These are phyloP conservation scores for Aphanomyces astaci DNA, from an alignment of 352 stramenopile genomes.

Conservation along the genomic window DNA sequence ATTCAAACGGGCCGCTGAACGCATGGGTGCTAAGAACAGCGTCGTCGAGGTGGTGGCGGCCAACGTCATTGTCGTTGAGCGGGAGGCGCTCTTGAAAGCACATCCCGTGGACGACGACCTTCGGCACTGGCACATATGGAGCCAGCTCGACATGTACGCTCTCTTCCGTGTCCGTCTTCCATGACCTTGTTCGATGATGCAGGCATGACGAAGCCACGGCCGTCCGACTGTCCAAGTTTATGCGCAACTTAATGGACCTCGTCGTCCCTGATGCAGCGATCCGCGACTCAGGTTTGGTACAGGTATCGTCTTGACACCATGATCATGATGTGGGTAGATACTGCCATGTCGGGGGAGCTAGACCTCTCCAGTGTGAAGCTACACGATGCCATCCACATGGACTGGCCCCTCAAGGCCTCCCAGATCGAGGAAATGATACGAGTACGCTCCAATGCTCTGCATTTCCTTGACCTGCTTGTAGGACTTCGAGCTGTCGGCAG, in stretches of 20 bases:
- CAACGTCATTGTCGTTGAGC: conserved; percentile 1
- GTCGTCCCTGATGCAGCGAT: not conserved
- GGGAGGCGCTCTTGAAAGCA: not conserved
- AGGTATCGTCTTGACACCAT: not conserved
- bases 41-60: not conserved
- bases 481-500: not conserved
- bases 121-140: conserved; percentile 22
- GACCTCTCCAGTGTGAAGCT: conserved; percentile 2
- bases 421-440: conserved; percentile 16
- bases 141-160: conserved; percentile 16
- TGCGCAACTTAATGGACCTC: conserved; percentile 7
- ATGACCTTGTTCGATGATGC: not conserved
- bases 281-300: not conserved
- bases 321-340: not conserved
- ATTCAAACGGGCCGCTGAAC: no score
- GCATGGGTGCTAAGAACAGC: conserved; percentile 5
- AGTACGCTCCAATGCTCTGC: not conserved
- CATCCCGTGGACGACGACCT: conserved; percentile 17
- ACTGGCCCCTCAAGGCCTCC: not conserved
- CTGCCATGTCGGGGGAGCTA: not conserved
- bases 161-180: not conserved
- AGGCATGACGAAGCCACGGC: conserved; percentile 13
- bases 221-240: conserved; percentile 9
- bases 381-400: conserved; percentile 20
- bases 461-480: no score